Percentiles rank a stretch among this genome's conserved stretches.
These are phyloP conservation scores for Amphibolis antarctica DNA, from an alignment of 106 monocot genomes.

Conservation along the genomic window DNA sequence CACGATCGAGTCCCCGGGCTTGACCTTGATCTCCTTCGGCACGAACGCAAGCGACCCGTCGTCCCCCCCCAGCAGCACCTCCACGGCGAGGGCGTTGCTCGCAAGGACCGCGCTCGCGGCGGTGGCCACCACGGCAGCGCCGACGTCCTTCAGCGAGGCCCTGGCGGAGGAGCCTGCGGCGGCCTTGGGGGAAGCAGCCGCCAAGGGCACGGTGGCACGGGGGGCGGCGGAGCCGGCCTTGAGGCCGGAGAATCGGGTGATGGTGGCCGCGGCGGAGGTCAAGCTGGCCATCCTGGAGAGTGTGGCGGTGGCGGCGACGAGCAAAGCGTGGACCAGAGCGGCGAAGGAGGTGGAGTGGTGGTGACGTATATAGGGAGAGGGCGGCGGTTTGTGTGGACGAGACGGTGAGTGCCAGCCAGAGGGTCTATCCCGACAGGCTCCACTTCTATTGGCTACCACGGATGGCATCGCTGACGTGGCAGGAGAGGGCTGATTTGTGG, in stretches of 20 bases:
- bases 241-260: conserved; percentile 63
- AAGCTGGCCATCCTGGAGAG: conserved; percentile 37
- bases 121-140: conserved; percentile 25
- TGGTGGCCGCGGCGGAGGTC: conserved; percentile 36
- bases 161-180: conserved; percentile 13
- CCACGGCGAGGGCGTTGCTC: conserved; percentile 43
- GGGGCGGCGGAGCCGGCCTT: conserved; percentile 14
- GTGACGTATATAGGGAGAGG: too few species aligned
- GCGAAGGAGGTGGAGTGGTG: background rate
- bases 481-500: too few species aligned
- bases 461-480: too few species aligned
- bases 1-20: conserved; percentile 49
- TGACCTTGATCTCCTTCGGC: conserved; percentile 40
- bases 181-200: background rate
- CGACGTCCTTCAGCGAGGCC: conserved; percentile 49
- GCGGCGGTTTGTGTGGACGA: too few species aligned
- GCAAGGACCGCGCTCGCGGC: conserved; percentile 47
- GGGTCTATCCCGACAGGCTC: too few species aligned
- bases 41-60: conserved; percentile 63
- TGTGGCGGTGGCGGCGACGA: conserved; percentile 1
- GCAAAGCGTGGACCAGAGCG: background rate
- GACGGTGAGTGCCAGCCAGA: too few species aligned
- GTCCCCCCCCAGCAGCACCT: conserved; percentile 41
- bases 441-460: too few species aligned
- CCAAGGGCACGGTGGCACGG: background rate